A percentile compares a stretch with the other conserved stretches of the same genome.
Conservation (phyloP, 495 filamentous ascomycete species). For the Chaetomium tenue region DNA sequence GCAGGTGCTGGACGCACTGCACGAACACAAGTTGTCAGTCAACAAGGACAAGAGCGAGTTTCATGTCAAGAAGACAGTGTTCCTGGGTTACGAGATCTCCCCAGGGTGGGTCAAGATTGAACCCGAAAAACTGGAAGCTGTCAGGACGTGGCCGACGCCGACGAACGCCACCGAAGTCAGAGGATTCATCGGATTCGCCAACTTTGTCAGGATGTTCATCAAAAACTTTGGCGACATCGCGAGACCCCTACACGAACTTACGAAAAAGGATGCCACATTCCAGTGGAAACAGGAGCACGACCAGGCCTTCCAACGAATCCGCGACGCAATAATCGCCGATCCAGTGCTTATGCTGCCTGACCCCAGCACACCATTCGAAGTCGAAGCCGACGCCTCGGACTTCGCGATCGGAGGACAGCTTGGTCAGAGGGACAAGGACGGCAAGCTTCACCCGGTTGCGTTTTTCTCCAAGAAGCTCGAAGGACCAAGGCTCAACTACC, state of each 20-base stretch:
- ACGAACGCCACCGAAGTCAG: neutral
- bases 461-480: conserved; percentile 17
- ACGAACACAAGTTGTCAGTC: conserved; percentile 1
- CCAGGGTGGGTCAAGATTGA: neutral
- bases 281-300: neutral
- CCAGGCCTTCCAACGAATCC: neutral
- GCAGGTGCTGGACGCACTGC: neutral
- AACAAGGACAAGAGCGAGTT: conserved; percentile 8
- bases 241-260: neutral
- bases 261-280: neutral
- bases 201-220: conserved; percentile 1
- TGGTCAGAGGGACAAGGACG: neutral
- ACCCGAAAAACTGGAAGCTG: neutral
- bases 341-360: conserved; percentile 4
- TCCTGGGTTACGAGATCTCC: neutral
- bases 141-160: neutral
- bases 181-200: conserved; percentile 6
- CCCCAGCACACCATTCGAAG: conserved; percentile 9
- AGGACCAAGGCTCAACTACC: conserved; percentile 11
- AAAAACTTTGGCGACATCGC: neutral
- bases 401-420: conserved; percentile 15
- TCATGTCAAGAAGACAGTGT: neutral
- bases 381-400: conserved; percentile 15
- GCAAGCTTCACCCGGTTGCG: conserved; percentile 10
- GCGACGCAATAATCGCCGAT: neutral